Conservation (phyloP, 192 early-diverging fungal genomes). For the Coemansia sp. region DNA sequence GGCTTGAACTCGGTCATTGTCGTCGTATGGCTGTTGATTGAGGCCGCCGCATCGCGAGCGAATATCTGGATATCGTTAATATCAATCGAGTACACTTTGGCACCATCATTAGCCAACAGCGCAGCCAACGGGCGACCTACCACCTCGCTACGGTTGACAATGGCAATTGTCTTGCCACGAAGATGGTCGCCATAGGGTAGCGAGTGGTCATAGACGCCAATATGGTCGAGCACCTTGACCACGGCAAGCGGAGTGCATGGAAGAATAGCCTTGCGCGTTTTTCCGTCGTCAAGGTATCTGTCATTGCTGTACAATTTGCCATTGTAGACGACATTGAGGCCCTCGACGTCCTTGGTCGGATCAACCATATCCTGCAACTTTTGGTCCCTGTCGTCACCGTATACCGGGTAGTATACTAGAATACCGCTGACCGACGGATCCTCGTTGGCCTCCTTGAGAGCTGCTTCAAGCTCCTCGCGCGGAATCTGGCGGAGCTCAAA, state of each 20-base stretch:
- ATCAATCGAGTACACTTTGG: constrained; percentile 95
- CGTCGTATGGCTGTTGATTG: constrained; percentile 69
- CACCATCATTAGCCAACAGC: constrained; percentile 97
- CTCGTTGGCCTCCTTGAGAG: constrained; percentile 86
- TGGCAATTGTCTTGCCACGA: constrained; percentile 88
- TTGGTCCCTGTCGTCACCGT: constrained; percentile 91
- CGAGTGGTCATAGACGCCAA: constrained; percentile 89
- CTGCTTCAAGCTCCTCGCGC: constrained; percentile 82
- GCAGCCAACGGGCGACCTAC: constrained; percentile 98
- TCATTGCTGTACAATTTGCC: constrained; percentile 98
- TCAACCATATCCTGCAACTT: constrained; percentile 93
- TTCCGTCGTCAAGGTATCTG: constrained; percentile 79
- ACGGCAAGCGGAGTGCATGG: constrained; percentile 98
- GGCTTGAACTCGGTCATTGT: constrained; percentile 69
- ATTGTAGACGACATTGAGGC: constrained; percentile 90
- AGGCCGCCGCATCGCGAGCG: constrained; percentile 67
- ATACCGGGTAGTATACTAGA: constrained; percentile 99
- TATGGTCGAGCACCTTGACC: constrained; percentile 95
- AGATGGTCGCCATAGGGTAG: constrained; percentile 93
- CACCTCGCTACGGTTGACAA: constrained; percentile 96
- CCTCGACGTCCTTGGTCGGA: constrained; percentile 94
- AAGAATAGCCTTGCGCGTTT: constrained; percentile 93
- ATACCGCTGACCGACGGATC: constrained; percentile 89
- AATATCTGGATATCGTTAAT: constrained; percentile 84
- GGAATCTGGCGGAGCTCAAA: constrained; percentile 89